These are phyloP conservation scores for Aspergillus funiculosus DNA, from an alignment of 495 filamentous ascomycete species.

Conservation along the genomic window DNA sequence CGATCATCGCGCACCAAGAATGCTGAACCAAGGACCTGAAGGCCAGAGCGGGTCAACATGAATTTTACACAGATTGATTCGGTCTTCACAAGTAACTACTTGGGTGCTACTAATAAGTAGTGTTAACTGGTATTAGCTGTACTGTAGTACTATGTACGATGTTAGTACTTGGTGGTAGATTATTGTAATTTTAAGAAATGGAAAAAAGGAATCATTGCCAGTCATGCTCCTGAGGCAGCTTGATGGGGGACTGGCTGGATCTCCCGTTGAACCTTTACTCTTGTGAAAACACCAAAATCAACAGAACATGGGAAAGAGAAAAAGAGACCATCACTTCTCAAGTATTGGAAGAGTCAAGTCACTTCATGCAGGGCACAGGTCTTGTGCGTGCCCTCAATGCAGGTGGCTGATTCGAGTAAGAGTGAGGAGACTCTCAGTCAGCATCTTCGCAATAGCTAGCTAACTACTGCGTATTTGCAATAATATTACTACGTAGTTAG, in stretches of 20 bases:
- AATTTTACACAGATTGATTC: not conserved
- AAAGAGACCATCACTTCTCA: not conserved
- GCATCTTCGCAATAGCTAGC: no score
- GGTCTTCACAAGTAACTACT: not conserved
- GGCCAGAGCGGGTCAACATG: conserved; percentile 14
- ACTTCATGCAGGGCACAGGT: conserved; percentile 18
- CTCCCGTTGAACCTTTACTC: no score
- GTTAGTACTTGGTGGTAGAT: no score
- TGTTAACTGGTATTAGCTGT: conserved; percentile 19
- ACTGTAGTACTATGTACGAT: no score
- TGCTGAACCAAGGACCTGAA: conserved; percentile 5
- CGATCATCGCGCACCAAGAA: conserved; percentile 16
- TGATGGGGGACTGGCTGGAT: no score
- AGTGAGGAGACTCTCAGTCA: not conserved
- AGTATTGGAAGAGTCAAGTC: conserved; percentile 1
- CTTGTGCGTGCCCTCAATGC: conserved; percentile 17
- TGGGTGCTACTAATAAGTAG: no score
- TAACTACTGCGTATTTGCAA: no score
- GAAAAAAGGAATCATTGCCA: not conserved
- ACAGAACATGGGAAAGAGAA: conserved; percentile 1
- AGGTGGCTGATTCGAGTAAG: conserved; percentile 23
- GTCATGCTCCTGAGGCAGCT: no score
- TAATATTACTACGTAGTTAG: no score
- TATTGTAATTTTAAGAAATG: conserved; percentile 15
- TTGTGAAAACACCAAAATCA: not conserved